phyloP scores from a whole-genome alignment of 2,329 filamentous ascomycete species.

The Fusarium papillatum region DNA sequence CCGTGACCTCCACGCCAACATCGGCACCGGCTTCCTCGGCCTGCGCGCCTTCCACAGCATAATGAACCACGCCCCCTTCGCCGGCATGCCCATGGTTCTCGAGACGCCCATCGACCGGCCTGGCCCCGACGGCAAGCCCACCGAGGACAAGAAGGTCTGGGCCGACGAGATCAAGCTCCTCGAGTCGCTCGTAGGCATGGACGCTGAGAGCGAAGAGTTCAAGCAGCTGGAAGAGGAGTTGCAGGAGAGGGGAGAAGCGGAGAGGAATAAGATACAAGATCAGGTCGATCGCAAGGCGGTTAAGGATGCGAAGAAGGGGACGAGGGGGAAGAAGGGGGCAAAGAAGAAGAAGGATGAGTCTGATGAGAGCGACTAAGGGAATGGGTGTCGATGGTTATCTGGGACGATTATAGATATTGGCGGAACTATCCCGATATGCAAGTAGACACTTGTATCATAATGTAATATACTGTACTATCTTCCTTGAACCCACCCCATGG shows the following conservation, averaged over 20 bases:
- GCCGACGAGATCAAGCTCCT: conserved; percentile 95
- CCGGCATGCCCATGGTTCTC: conserved; percentile 88
- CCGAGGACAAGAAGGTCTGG: conserved; percentile 89
- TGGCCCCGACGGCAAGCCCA: conserved; percentile 73
- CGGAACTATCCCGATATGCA: neutral
- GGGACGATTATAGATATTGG: neutral
- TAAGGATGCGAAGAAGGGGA: conserved; percentile 63
- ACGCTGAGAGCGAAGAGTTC: conserved; percentile 82
- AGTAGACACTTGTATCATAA: neutral
- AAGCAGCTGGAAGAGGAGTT: conserved; percentile 73
- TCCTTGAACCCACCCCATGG: neutral
- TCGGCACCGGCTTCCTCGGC: conserved; percentile 94
- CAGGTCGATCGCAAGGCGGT: conserved; percentile 83
- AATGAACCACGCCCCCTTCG: conserved; percentile 84
- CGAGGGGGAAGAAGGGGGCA: conserved; percentile 27
- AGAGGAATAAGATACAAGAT: conserved; percentile 81
- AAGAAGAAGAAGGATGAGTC: conserved; percentile 52
- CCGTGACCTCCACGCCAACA: conserved; percentile 94
- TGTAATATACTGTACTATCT: neutral
- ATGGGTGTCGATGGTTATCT: neutral
- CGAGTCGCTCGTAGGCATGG: conserved; percentile 89
- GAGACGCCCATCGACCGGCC: conserved; percentile 93
- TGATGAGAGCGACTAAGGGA: conserved; percentile 48
- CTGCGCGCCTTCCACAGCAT: conserved; percentile 91
- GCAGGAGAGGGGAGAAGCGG: conserved; percentile 75